Conservation (phyloP, 1,139 yeast genomes). For the Candida sp. region DNA sequence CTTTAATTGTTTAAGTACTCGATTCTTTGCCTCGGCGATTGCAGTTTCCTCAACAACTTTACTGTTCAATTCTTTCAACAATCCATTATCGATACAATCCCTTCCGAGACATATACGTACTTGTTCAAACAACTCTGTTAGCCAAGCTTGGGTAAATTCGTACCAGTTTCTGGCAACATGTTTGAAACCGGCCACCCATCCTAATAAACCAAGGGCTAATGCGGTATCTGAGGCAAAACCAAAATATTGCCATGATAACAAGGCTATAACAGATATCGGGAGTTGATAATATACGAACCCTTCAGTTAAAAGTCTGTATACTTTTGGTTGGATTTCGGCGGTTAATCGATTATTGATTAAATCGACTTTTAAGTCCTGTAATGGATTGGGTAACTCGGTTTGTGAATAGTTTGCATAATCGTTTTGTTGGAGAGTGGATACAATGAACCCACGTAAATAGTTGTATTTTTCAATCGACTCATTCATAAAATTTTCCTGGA, state of each 20-base stretch:
- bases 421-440: constrained; percentile 21
- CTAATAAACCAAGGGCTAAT: constrained; percentile 33
- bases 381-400: constrained; percentile 24
- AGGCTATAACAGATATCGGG: constrained; percentile 33
- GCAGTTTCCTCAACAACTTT: constrained; percentile 19
- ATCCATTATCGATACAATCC: constrained; percentile 38
- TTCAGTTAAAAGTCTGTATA: constrained; percentile 23
- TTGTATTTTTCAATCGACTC: constrained; percentile 38
- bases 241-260: constrained; percentile 30
- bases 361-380: constrained; percentile 25
- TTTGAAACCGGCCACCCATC: constrained; percentile 43
- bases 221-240: constrained; percentile 32
- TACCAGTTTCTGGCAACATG: constrained; percentile 41
- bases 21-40: constrained; percentile 14
- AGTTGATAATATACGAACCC: constrained; percentile 38
- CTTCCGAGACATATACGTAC: constrained; percentile 32
- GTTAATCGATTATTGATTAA: constrained; percentile 24
- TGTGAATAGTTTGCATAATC: constrained; percentile 15
- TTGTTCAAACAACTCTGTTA: constrained; percentile 27
- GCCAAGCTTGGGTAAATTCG: constrained; percentile 26
- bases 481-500: constrained; percentile 33
- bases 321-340: constrained; percentile 38
- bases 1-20: constrained; percentile 13
- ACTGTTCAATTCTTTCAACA: constrained; percentile 29
- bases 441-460: constrained; percentile 35